Evolutionary conservation across 768 basidiomycete genomes (phyloP).

Genomic region (Mycena venus): DNA sequence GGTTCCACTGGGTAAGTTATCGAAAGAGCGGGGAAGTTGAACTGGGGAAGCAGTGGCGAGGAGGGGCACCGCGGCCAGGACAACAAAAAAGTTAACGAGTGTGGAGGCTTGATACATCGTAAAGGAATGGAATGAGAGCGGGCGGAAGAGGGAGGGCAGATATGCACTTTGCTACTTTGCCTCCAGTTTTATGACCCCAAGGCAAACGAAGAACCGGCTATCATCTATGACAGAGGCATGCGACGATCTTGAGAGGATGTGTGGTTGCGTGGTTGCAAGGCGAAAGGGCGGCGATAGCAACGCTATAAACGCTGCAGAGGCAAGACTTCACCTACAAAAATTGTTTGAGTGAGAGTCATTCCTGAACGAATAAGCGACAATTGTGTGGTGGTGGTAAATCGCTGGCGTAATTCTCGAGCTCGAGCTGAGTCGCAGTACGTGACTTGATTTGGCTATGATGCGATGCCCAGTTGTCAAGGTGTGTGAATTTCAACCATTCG

Average conservation of each 20-base stretch:
- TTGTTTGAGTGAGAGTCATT: no score
- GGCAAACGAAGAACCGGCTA: no score
- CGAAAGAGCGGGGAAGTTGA: constrained; percentile 15
- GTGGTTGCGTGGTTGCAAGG: background rate
- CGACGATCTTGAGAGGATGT: background rate
- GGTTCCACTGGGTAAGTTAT: constrained; percentile 1
- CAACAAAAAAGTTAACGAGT: constrained; percentile 9
- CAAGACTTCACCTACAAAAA: no score
- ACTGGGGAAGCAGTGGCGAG: constrained; percentile 12
- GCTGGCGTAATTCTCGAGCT: no score
- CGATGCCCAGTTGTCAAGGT: background rate
- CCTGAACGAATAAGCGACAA: no score
- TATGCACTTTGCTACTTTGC: background rate
- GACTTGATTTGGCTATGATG: background rate
- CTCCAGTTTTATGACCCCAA: background rate
- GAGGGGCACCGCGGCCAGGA: background rate
- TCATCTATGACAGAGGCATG: no score
- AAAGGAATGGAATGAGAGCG: background rate
- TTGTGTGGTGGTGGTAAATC: no score
- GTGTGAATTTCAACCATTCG: background rate
- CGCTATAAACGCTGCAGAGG: no score
- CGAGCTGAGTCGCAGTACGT: no score
- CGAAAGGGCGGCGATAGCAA: background rate
- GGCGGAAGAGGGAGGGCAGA: background rate
- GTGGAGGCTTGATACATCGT: constrained; percentile 8